A percentile compares a stretch with the other conserved stretches of the same genome.
Evolutionary conservation across 306 rosid species (phyloP).

Genomic region (Betula pendula): DNA sequence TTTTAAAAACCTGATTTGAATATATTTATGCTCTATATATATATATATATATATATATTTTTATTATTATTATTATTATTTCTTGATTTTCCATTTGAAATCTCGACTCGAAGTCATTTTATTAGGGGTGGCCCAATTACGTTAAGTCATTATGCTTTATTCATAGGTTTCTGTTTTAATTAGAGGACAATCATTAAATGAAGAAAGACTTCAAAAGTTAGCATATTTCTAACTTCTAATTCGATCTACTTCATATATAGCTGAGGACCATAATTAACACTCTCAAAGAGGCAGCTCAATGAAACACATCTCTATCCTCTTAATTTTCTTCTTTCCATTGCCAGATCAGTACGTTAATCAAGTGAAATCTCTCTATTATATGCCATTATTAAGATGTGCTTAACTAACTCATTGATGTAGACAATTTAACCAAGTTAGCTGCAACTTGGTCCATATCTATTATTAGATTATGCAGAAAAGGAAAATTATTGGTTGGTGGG

Average conservation of each 20-base stretch:
- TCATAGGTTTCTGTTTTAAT: neutral
- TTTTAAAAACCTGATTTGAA: too few relatives aligned
- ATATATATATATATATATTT: too few relatives aligned
- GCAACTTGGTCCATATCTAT: conserved; percentile 10
- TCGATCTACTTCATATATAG: too few relatives aligned
- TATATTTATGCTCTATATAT: too few relatives aligned
- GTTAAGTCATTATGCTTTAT: neutral
- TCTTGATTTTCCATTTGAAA: neutral
- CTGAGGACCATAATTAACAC: too few relatives aligned
- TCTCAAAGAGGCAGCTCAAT: too few relatives aligned
- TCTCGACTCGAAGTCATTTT: neutral
- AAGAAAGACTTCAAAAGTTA: too few relatives aligned
- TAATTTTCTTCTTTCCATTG: too few relatives aligned
- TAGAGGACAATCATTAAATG: too few relatives aligned
- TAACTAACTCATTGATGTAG: conserved; percentile 28
- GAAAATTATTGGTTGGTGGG: neutral
- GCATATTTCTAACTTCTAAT: too few relatives aligned
- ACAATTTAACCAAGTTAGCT: conserved; percentile 45
- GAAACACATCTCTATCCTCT: too few relatives aligned
- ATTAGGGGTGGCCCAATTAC: neutral
- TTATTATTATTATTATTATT: neutral
- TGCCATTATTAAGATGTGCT: conserved; percentile 6
- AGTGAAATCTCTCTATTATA: neutral
- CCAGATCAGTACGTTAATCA: neutral
- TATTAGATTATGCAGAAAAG: neutral